These are phyloP conservation scores for Ceratocystis cacaofunesta DNA, from an alignment of 2,329 filamentous ascomycete species.

Conservation along the genomic window DNA sequence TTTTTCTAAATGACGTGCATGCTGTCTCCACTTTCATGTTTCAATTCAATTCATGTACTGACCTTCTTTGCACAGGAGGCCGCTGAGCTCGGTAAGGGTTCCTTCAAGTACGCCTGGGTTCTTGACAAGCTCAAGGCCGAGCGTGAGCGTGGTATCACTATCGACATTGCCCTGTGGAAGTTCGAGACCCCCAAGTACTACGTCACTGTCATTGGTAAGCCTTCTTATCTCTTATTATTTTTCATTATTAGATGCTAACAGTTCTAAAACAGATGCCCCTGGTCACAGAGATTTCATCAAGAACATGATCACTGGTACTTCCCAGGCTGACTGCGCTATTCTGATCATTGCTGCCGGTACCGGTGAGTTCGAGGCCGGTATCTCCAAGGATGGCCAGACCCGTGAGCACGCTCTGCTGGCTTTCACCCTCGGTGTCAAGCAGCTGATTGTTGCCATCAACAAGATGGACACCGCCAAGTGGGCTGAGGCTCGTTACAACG, in stretches of 20 bases:
- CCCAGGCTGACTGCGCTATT: slow-evolving; percentile 98
- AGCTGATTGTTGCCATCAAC: slow-evolving; percentile 99
- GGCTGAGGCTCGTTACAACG: slow-evolving; percentile 88
- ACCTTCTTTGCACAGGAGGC: slow-evolving; percentile 55
- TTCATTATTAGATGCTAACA: neutral
- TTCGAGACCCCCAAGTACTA: slow-evolving; percentile 98
- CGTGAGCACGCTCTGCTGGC: slow-evolving; percentile 99
- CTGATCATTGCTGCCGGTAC: slow-evolving; percentile 99
- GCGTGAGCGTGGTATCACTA: slow-evolving; percentile 99
- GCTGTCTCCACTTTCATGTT: slow-evolving; percentile 4
- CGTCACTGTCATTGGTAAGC: slow-evolving; percentile 89
- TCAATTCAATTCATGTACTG: slow-evolving; percentile 15
- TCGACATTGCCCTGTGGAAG: slow-evolving; percentile 99
- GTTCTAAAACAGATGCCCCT: slow-evolving; percentile 55
- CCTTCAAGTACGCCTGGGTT: slow-evolving; percentile 99
- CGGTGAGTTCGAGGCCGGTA: slow-evolving; percentile 99
- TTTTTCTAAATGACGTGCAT: neutral
- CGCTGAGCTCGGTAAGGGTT: slow-evolving; percentile 98
- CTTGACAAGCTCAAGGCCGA: slow-evolving; percentile 99
- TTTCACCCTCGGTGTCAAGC: slow-evolving; percentile 99
- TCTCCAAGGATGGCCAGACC: slow-evolving; percentile 99
- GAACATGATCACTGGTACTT: slow-evolving; percentile 99
- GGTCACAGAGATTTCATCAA: slow-evolving; percentile 99
- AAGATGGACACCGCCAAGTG: slow-evolving; percentile 99
- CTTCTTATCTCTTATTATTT: neutral